These are phyloP conservation scores for Saccharomycopsis hybrid DNA, from an alignment of 1,139 yeast species.

Conservation along the genomic window DNA sequence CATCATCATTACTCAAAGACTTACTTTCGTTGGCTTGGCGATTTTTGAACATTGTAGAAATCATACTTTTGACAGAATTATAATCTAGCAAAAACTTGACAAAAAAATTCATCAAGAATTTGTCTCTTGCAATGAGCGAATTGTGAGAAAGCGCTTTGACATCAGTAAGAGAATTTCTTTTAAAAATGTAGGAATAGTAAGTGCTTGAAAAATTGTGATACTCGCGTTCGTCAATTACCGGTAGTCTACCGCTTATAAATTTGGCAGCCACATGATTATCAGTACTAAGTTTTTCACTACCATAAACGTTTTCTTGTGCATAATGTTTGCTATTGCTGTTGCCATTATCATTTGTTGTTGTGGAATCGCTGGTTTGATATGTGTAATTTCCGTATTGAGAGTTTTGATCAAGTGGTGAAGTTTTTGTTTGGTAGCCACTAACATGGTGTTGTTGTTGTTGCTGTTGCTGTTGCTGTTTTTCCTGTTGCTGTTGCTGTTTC, in stretches of 20 bases:
- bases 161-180: conserved; percentile 5
- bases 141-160: conserved; percentile 13
- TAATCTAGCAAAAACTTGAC: conserved; percentile 15
- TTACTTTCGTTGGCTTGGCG: not conserved
- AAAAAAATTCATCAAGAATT: conserved; percentile 13
- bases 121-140: conserved; percentile 9
- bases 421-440: too few species aligned
- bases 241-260: not conserved
- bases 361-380: too few species aligned
- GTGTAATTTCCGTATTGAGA: too few species aligned
- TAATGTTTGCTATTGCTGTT: too few species aligned
- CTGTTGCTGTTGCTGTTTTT: too few species aligned
- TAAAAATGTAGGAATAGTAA: conserved; percentile 11
- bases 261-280: not conserved
- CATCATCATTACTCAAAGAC: not conserved
- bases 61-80: conserved; percentile 6
- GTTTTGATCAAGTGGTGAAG: too few species aligned
- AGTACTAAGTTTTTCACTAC: too few species aligned
- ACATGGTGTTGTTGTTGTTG: too few species aligned
- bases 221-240: conserved; percentile 10
- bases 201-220: conserved; percentile 7
- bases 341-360: too few species aligned
- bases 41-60: conserved; percentile 8
- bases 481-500: too few species aligned
- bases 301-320: too few species aligned